Conservation (phyloP, 2,329 filamentous ascomycete species). For the Pseudogymnoascus sp. region DNA sequence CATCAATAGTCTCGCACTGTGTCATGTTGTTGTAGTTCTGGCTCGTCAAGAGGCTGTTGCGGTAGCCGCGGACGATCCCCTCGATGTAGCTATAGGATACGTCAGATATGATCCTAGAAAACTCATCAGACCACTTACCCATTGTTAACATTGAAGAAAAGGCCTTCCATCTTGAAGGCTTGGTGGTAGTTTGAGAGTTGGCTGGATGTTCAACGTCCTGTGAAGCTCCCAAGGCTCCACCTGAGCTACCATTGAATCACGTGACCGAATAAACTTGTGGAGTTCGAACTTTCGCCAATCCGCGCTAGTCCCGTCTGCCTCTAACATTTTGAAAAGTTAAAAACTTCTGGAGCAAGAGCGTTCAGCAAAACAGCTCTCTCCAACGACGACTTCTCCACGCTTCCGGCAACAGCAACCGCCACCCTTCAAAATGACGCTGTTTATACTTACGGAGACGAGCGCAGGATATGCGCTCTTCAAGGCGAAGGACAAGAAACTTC, state of each 20-base stretch:
- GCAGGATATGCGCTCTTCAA: constrained; percentile 98
- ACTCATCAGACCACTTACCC: constrained; percentile 49
- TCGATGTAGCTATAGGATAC: constrained; percentile 72
- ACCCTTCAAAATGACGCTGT: constrained; percentile 65
- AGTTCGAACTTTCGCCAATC: constrained; percentile 10
- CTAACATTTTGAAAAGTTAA: constrained; percentile 13
- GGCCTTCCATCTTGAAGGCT: constrained; percentile 66
- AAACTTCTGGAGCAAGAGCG: constrained; percentile 11
- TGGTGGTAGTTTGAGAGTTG: constrained; percentile 1
- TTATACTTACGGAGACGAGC: constrained; percentile 89
- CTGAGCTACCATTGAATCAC: neutral
- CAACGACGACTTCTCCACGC: constrained; percentile 11
- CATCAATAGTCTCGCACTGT: constrained; percentile 96
- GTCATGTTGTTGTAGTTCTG: constrained; percentile 92
- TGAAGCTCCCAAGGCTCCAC: constrained; percentile 10
- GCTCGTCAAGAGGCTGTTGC: constrained; percentile 83
- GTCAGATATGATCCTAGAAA: constrained; percentile 22
- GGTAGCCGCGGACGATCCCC: constrained; percentile 93
- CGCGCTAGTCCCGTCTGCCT: constrained; percentile 3
- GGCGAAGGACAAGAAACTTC: constrained; percentile 94
- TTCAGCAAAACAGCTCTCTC: constrained; percentile 9
- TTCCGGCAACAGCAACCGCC: constrained; percentile 10
- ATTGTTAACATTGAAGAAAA: constrained; percentile 91
- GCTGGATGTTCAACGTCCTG: constrained; percentile 5
- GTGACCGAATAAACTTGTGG: neutral